Conservation (phyloP, 139 green algal species). For the Trebouxia sp. region DNA sequence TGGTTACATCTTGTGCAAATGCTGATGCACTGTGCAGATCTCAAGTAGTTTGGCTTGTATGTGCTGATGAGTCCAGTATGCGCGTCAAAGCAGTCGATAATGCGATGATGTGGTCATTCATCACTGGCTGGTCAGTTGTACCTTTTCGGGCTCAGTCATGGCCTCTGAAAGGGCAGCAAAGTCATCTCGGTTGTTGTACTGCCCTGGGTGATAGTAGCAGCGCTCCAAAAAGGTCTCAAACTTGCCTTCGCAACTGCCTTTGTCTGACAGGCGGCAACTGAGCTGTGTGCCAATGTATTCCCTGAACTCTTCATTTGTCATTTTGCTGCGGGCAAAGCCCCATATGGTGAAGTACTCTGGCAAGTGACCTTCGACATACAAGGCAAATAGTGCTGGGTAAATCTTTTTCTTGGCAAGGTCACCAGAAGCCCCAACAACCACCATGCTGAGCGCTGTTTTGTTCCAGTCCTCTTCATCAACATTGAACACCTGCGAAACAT, state of each 20-base stretch:
- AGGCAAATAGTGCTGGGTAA: constrained; percentile 94
- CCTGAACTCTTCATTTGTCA: constrained; percentile 87
- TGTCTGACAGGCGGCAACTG: constrained; percentile 68
- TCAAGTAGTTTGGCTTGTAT: too few species aligned
- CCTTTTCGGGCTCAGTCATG: constrained; percentile 70
- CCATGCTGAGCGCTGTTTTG: constrained; percentile 69
- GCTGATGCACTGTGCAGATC: too few species aligned
- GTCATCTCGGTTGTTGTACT: constrained; percentile 67
- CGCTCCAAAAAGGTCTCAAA: constrained; percentile 84
- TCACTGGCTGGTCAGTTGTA: too few species aligned
- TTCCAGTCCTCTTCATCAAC: constrained; percentile 52
- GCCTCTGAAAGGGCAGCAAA: constrained; percentile 75
- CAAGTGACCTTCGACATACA: constrained; percentile 81
- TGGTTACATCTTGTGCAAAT: too few species aligned
- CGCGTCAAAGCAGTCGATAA: too few species aligned
- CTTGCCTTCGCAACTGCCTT: constrained; percentile 68
- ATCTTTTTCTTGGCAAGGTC: constrained; percentile 99
- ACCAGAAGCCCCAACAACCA: constrained; percentile 92
- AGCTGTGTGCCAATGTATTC: constrained; percentile 41
- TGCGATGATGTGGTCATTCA: too few species aligned
- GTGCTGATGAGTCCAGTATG: too few species aligned
- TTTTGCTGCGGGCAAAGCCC: constrained; percentile 91
- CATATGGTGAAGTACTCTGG: constrained; percentile 89
- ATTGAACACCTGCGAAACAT: constrained; percentile 9
- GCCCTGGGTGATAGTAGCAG: constrained; percentile 87